A percentile compares a stretch with the other conserved stretches of the same genome.
phyloP scores from a whole-genome alignment of 2,329 filamentous ascomycete species.

The Diaporthe sp. region DNA sequence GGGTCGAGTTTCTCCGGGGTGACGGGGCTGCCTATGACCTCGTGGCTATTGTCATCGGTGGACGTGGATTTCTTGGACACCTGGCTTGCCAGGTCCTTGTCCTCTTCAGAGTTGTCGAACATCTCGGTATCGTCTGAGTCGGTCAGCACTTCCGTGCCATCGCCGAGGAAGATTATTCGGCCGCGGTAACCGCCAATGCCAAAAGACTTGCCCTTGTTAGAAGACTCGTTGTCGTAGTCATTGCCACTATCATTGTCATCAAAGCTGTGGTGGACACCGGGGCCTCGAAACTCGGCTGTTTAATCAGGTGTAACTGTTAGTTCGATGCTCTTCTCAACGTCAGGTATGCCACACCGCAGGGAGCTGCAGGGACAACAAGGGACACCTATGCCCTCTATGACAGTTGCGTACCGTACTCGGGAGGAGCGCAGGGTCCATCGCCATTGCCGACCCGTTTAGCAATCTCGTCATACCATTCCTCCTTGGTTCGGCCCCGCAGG shows the following conservation, averaged over 20 bases:
- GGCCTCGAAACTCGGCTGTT: slow-evolving; percentile 86
- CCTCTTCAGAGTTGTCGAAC: slow-evolving; percentile 89
- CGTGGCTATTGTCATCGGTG: slow-evolving; percentile 45
- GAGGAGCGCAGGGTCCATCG: slow-evolving; percentile 97
- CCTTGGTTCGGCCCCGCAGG: slow-evolving; percentile 91
- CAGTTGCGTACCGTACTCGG: slow-evolving; percentile 94
- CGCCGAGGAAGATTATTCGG: slow-evolving; percentile 93
- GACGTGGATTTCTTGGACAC: slow-evolving; percentile 74
- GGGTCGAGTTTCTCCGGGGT: slow-evolving; percentile 43
- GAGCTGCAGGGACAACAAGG: neutral
- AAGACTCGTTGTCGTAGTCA: slow-evolving; percentile 77
- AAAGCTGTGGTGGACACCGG: slow-evolving; percentile 85
- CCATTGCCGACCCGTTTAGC: slow-evolving; percentile 94
- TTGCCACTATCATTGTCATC: slow-evolving; percentile 85
- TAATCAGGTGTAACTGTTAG: slow-evolving; percentile 46
- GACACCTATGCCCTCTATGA: neutral
- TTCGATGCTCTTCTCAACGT: slow-evolving; percentile 7
- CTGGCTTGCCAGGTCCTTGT: slow-evolving; percentile 88
- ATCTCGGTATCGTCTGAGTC: slow-evolving; percentile 93
- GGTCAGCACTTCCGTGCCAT: slow-evolving; percentile 92
- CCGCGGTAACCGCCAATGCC: slow-evolving; percentile 80
- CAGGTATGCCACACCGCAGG: neutral
- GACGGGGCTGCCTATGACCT: slow-evolving; percentile 41
- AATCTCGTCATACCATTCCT: slow-evolving; percentile 98
- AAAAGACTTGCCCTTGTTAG: slow-evolving; percentile 71